A percentile compares a stretch with the other conserved stretches of the same genome.
Evolutionary conservation across 371 early-diverging fungal species (phyloP).

Genomic region (Blastocladiella emersonii): DNA sequence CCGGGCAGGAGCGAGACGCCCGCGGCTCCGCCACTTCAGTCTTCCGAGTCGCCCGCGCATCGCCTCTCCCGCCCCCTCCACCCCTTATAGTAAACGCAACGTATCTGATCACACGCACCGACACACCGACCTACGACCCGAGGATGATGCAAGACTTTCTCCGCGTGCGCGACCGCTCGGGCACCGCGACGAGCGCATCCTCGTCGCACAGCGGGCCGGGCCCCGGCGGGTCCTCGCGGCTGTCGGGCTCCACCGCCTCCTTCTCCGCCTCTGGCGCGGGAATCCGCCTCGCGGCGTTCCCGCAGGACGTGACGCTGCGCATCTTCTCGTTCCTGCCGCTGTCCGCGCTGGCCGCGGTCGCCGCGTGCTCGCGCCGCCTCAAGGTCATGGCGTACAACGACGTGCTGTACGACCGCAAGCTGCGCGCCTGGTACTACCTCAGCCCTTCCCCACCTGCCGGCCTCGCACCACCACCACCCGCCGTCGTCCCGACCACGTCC

Average conservation of each 20-base stretch:
- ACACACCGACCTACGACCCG: too few relatives aligned
- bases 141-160: too few relatives aligned
- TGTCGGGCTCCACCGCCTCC: background rate
- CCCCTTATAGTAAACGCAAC: too few relatives aligned
- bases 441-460: background rate
- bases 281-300: constrained; percentile 11
- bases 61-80: too few relatives aligned
- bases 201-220: too few relatives aligned
- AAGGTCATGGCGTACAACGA: constrained; percentile 33
- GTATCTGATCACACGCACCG: too few relatives aligned
- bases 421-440: constrained; percentile 7
- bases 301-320: constrained; percentile 19
- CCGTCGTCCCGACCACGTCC: background rate
- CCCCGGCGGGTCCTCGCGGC: too few relatives aligned
- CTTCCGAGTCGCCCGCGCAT: too few relatives aligned
- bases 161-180: too few relatives aligned
- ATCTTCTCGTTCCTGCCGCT: constrained; percentile 27
- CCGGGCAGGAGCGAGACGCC: too few relatives aligned
- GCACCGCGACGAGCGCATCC: too few relatives aligned
- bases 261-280: constrained; percentile 3
- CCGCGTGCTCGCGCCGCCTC: constrained; percentile 24
- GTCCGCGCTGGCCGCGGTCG: constrained; percentile 19
- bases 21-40: too few relatives aligned
- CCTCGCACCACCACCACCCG: background rate
- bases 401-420: constrained; percentile 26